Evolutionary conservation across 2,329 filamentous ascomycete species (phyloP).

Genomic region (Colletotrichum eremochloae): DNA sequence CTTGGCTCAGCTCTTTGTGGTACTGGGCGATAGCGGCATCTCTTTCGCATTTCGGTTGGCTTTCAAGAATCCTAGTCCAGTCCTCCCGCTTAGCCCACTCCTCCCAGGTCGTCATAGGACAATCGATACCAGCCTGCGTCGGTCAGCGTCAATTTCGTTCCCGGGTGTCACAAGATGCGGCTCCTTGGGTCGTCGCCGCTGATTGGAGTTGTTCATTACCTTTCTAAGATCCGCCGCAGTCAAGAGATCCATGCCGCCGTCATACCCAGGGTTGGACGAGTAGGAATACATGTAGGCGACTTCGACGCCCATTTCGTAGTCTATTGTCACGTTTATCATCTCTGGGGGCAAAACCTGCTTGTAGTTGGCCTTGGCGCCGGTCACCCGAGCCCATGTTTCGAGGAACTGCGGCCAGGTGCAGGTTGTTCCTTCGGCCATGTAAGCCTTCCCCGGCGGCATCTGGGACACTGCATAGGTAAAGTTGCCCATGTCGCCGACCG

Average conservation of each 20-base stretch:
- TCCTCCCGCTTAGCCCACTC: slow-evolving; percentile 54
- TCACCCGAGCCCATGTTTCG: slow-evolving; percentile 56
- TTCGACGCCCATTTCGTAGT: slow-evolving; percentile 59
- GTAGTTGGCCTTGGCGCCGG: slow-evolving; percentile 53
- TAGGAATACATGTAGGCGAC: slow-evolving; percentile 62
- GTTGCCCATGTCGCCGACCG: slow-evolving; percentile 61
- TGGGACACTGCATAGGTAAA: slow-evolving; percentile 63
- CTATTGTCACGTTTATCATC: slow-evolving; percentile 54
- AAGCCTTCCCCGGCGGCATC: slow-evolving; percentile 62
- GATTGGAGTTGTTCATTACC: slow-evolving; percentile 48
- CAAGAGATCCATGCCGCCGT: slow-evolving; percentile 59
- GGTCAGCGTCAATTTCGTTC: slow-evolving; percentile 16
- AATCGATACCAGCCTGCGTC: slow-evolving; percentile 51
- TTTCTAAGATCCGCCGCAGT: slow-evolving; percentile 59
- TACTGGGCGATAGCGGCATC: neutral
- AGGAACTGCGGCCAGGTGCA: slow-evolving; percentile 63
- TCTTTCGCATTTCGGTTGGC: slow-evolving; percentile 13
- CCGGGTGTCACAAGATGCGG: neutral
- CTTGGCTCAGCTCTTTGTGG: neutral
- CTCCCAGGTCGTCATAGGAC: slow-evolving; percentile 56
- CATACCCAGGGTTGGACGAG: slow-evolving; percentile 62
- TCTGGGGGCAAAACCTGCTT: slow-evolving; percentile 56
- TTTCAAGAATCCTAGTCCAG: slow-evolving; percentile 48
- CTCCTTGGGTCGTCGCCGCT: too few species aligned
- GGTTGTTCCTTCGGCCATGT: slow-evolving; percentile 62